Percentiles rank a stretch among this genome's conserved stretches.
These are phyloP conservation scores for Epichloe sibirici DNA, from an alignment of 2,329 filamentous ascomycete genomes.

Conservation along the genomic window DNA sequence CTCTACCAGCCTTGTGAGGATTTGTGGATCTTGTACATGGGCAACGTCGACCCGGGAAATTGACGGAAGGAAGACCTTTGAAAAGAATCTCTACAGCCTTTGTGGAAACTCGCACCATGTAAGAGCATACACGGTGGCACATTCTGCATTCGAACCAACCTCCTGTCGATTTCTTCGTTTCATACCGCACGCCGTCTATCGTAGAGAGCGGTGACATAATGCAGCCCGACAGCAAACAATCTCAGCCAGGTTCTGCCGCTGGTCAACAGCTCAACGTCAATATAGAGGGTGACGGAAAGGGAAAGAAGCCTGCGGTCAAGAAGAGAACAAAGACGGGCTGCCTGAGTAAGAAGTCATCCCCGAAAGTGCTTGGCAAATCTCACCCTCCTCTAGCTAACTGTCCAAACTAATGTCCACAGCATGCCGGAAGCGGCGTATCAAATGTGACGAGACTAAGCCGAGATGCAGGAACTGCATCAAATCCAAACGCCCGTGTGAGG, in stretches of 20 bases:
- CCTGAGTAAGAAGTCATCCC: constrained; percentile 51
- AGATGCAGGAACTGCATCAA: constrained; percentile 78
- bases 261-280: constrained; percentile 20
- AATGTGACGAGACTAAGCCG: constrained; percentile 84
- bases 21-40: not conserved
- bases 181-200: not conserved
- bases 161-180: not conserved
- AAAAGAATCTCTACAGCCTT: not conserved
- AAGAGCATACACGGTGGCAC: constrained; percentile 3
- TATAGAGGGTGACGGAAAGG: constrained; percentile 28
- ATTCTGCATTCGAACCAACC: not conserved
- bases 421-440: constrained; percentile 89
- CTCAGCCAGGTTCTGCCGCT: constrained; percentile 17
- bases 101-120: constrained; percentile 8
- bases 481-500: constrained; percentile 72
- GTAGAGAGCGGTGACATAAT: constrained; percentile 4
- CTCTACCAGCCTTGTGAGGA: not conserved
- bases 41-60: not conserved
- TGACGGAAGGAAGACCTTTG: not conserved
- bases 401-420: constrained; percentile 35
- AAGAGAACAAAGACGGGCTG: constrained; percentile 89
- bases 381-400: constrained; percentile 5
- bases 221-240: constrained; percentile 5
- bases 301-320: constrained; percentile 37
- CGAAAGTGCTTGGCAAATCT: not conserved